Conservation (phyloP, 352 stramenopile genomes). For the Pythium biforme region DNA sequence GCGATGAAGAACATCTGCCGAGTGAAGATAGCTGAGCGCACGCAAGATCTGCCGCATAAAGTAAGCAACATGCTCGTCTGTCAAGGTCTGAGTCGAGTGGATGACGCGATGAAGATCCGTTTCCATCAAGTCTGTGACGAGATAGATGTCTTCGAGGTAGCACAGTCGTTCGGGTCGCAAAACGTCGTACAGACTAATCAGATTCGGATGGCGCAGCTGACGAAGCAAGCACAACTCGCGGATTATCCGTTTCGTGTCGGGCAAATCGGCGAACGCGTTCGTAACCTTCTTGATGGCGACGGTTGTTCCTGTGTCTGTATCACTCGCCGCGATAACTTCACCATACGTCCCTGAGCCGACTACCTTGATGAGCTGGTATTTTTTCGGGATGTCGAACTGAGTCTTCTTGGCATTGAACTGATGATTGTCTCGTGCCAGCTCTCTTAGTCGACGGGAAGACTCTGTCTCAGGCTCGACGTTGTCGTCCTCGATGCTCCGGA, state of each 20-base stretch:
- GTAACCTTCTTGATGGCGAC: constrained; percentile 96
- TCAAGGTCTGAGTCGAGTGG: constrained; percentile 89
- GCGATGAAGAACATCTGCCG: constrained; percentile 94
- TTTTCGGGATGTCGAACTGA: constrained; percentile 74
- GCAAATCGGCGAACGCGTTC: constrained; percentile 74
- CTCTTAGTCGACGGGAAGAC: constrained; percentile 32
- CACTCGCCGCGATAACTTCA: constrained; percentile 79
- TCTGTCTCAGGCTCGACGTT: constrained; percentile 23
- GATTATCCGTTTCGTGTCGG: constrained; percentile 92
- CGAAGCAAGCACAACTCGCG: constrained; percentile 91
- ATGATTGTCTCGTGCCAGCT: constrained; percentile 59
- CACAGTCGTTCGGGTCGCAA: constrained; percentile 90
- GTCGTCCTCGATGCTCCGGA: not conserved
- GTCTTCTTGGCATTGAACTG: constrained; percentile 64
- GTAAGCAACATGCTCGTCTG: constrained; percentile 91
- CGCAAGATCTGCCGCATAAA: constrained; percentile 97
- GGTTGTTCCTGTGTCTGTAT: constrained; percentile 75
- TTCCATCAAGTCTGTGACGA: constrained; percentile 96
- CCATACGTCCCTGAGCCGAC: constrained; percentile 76
- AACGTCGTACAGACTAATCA: constrained; percentile 94
- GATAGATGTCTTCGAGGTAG: constrained; percentile 96
- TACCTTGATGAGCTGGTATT: constrained; percentile 83
- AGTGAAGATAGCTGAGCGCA: constrained; percentile 97
- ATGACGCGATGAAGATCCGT: constrained; percentile 91
- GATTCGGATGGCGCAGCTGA: constrained; percentile 86